These are phyloP conservation scores for Cystoderma amianthinum DNA, from an alignment of 768 basidiomycete genomes.

Conservation along the genomic window DNA sequence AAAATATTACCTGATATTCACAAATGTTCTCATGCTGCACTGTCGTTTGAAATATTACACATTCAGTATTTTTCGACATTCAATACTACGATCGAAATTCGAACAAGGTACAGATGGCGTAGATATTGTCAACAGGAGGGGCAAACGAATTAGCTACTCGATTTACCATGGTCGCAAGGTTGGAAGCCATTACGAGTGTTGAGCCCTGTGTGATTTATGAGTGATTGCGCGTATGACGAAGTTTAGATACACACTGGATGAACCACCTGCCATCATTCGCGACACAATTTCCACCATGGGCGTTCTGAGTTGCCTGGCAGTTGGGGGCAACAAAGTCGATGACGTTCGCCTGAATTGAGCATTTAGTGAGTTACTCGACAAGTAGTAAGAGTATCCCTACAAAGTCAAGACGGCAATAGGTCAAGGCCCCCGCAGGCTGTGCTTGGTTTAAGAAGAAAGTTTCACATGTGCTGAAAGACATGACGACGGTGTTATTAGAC, in stretches of 20 bases:
- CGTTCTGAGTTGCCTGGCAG: constrained; percentile 41
- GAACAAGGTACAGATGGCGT: too few relatives aligned
- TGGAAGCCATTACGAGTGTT: not conserved
- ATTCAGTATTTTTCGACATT: too few relatives aligned
- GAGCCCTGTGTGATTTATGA: not conserved
- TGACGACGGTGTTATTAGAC: constrained; percentile 29
- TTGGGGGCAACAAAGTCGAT: constrained; percentile 35
- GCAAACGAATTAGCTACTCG: too few relatives aligned
- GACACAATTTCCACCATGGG: constrained; percentile 43
- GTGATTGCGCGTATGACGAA: not conserved
- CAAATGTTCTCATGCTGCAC: too few relatives aligned
- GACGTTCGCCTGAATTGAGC: constrained; percentile 22
- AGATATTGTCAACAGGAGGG: too few relatives aligned
- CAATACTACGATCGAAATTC: too few relatives aligned
- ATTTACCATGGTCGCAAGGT: too few relatives aligned
- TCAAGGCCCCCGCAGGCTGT: constrained; percentile 22
- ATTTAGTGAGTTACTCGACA: not conserved
- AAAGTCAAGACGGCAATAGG: constrained; percentile 43
- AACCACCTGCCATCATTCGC: constrained; percentile 40
- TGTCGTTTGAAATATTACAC: too few relatives aligned
- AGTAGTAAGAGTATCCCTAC: constrained; percentile 17
- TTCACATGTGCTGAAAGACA: constrained; percentile 34
- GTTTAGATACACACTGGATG: constrained; percentile 32
- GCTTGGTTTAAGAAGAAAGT: constrained; percentile 46
- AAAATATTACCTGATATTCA: too few relatives aligned